Base-by-base conservation (phyloP, 805 yeast genomes). In the Schizosaccharomyces pombe region DNA sequence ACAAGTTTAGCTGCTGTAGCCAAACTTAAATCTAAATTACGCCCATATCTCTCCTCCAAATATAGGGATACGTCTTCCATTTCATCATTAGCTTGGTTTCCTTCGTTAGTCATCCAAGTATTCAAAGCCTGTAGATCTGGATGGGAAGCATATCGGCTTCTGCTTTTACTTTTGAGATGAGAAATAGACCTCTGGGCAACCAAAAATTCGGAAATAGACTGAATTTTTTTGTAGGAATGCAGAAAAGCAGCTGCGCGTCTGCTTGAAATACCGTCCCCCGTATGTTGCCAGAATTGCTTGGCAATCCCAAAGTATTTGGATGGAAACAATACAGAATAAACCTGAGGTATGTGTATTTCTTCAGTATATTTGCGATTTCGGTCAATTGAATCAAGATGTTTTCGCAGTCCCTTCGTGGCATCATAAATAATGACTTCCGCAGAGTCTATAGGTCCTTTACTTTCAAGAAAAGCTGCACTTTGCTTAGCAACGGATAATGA, bases 261-360 rank as follows among this genome's bases (percentile, higher is more conserved):
- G 34, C 95, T 84, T 14, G 95, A 84, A 29, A 91, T 76, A n/a
- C 95, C 95, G 66, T 89, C 96, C 29, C 99, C 99, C 0, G 94
- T 72, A 62, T 87, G 95, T 65, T 89, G 96, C 98, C 98, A 91
- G 68, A 85, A 91, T 61, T 78, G 78, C 63, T 85, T 86, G 40
- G 91, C 87, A 3, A 82, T 65, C 1, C 76, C 65, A 58, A 72
- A 78, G 56, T 73, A 78, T 2, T 71, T 69, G 1, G 70, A 65
- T 1, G 84, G 84, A 62, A 82, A 83, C 57, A 91, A 79, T n/a
- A 86, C 85, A 55, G 89, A 75, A 43, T 75, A 75, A 12, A 86
- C 76, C 11, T 28, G 8, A 28, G 33, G 33, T 24, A 47, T 37
- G 22, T 12, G 43, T 16, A 37, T 37, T 19, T 37, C 43, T 1